Percentiles rank a stretch among this genome's conserved stretches.
These are phyloP conservation scores for Kwoniella mangroviensis DNA, from an alignment of 768 basidiomycete species.

Conservation along the genomic window DNA sequence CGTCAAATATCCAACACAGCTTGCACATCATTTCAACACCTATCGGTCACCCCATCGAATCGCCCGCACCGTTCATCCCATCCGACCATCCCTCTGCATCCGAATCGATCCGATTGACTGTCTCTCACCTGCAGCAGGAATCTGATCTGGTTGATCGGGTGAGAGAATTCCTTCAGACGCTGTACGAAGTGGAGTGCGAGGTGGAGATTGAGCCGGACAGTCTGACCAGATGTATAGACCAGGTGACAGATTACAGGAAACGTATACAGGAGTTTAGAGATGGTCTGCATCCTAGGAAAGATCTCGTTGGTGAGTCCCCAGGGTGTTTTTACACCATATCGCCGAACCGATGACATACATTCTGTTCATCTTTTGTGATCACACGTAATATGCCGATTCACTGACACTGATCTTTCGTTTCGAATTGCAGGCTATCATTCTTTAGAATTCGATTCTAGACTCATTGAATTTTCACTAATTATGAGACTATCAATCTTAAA, in stretches of 20 bases:
- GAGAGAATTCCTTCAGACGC: background rate
- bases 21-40: conserved; percentile 9
- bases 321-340: no score
- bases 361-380: no score
- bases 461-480: background rate
- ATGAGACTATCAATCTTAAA: background rate
- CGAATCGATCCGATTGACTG: background rate
- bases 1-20: background rate
- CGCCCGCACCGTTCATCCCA: conserved; percentile 3
- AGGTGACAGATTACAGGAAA: background rate
- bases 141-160: background rate
- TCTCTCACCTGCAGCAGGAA: conserved; percentile 1
- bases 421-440: background rate
- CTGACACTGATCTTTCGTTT: no score
- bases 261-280: background rate
- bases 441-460: background rate
- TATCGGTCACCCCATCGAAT: background rate
- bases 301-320: no score
- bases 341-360: no score
- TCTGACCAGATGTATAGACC: background rate
- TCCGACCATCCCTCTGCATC: background rate
- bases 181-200: background rate
- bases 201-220: background rate
- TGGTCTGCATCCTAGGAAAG: background rate
- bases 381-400: no score